Evolutionary conservation across 257 asterid species (phyloP), one percentile per base, ranked within the genome.

Genomic region (Lycium ferocissimum): DNA sequence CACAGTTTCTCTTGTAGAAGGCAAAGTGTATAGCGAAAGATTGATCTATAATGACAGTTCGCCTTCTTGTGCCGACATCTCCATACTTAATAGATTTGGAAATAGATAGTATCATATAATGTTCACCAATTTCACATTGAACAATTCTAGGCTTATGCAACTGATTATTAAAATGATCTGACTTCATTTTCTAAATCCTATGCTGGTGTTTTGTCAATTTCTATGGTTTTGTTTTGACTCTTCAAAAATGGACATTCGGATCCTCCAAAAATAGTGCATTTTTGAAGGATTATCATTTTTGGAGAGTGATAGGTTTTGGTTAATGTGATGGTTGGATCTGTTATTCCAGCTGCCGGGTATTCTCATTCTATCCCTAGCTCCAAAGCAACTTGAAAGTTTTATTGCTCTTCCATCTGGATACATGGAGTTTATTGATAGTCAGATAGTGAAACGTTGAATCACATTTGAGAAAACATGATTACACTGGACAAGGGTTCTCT

Each of bases 131-230:
- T 53, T 7, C 62, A 7, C 62, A 22, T 22, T 22, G 49, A 49
- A 13, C 45, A 22, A 51, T 76, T 45, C 53, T 9, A 76, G 47
- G 65, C 49, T 76, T 47, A 26, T 76, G 26, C 22, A 22, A 26
- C 9, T 76, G 63, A 76, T 76, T 76, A 53, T 51, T 76, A 22
- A 76, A 14, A 22, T 76, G 49, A 75, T 5, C 47, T 15, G 26
- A 53, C 65, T 76, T 76, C 82, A 51, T 76, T 76, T 71, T 76
- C 62, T 20, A 14, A 76, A 76, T 53, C 62, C 8, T 14, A 38
- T 53, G 26, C 47, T 0, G 8, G 3, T 76, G 14, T 51, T 26
- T 76, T 22, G 7, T 76, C 9, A 26, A 75, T 7, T 14, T 51
- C 20, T n/a, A 45, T 6, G 57, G 9, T 72, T 75, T 26, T 75